Evolutionary conservation across 225 moss, liverwort and hornwort genomes (phyloP).

Genomic region (Sphagnum tenellum): DNA sequence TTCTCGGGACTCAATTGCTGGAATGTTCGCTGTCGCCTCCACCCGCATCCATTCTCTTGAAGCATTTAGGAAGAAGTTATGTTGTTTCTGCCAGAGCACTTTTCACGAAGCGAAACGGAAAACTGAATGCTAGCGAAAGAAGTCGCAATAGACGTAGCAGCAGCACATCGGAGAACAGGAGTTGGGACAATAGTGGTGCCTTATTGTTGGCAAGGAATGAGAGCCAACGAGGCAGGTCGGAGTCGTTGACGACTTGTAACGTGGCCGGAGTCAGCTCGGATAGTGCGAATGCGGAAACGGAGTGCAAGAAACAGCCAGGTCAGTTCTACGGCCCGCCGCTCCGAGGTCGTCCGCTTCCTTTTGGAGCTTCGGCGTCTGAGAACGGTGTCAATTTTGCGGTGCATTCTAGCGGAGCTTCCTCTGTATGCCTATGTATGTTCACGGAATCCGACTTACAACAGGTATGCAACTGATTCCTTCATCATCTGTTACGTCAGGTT

Average conservation of each 20-base stretch:
- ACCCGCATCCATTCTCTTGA: too few relatives aligned
- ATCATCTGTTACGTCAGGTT: too few relatives aligned
- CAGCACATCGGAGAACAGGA: conserved; percentile 4
- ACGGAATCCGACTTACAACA: conserved; percentile 66
- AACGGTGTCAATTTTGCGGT: conserved; percentile 82
- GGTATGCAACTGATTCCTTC: conserved; percentile 16
- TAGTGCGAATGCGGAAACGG: conserved; percentile 47
- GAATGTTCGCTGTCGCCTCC: too few relatives aligned
- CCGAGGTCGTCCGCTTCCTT: conserved; percentile 65
- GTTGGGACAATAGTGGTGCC: conserved; percentile 2
- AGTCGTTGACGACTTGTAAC: conserved; percentile 24
- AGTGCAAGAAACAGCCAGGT: conserved; percentile 22
- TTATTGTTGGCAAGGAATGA: conserved; percentile 2
- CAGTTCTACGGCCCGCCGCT: conserved; percentile 42
- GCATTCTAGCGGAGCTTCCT: conserved; percentile 71
- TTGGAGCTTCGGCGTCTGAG: conserved; percentile 54
- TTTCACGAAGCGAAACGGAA: too few relatives aligned
- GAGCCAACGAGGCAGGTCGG: too few relatives aligned
- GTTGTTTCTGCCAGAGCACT: too few relatives aligned
- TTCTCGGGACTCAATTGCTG: too few relatives aligned
- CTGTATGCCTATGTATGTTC: conserved; percentile 63
- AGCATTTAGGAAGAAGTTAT: too few relatives aligned
- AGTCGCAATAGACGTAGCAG: too few relatives aligned
- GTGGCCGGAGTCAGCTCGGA: conserved; percentile 41
- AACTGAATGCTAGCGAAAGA: too few relatives aligned